A percentile compares a stretch with the other conserved stretches of the same genome.
phyloP scores from a whole-genome alignment of 176 grass and related monocot genomes.

The Pontederia crassipes region DNA sequence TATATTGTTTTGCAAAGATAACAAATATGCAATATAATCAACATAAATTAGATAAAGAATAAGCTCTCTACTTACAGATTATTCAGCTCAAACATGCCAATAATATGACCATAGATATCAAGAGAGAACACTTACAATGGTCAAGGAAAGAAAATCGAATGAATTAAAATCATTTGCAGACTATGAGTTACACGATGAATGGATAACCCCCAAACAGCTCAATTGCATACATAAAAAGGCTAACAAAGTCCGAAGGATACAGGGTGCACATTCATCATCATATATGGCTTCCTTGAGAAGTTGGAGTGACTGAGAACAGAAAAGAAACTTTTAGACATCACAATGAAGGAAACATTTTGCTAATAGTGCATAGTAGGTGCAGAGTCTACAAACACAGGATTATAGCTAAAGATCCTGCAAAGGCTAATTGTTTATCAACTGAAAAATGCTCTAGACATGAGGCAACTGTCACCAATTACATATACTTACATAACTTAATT shows the following conservation, averaged over 20 bases:
- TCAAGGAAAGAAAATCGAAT: slow-evolving; percentile 35
- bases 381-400: not conserved
- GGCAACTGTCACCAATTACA: no score
- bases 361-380: not conserved
- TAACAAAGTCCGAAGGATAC: slow-evolving; percentile 51
- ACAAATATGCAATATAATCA: slow-evolving; percentile 14
- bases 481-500: no score
- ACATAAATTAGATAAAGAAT: not conserved
- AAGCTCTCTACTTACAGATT: slow-evolving; percentile 66
- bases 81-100: slow-evolving; percentile 99
- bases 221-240: slow-evolving; percentile 11
- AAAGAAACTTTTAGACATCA: not conserved
- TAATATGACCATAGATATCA: slow-evolving; percentile 86
- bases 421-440: not conserved
- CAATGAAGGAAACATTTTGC: not conserved
- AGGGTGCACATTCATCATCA: slow-evolving; percentile 60
- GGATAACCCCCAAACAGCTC: not conserved
- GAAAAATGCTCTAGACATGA: not conserved
- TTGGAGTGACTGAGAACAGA: slow-evolving; percentile 60
- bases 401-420: not conserved
- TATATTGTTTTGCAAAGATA: no score
- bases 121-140: slow-evolving; percentile 77
- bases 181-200: slow-evolving; percentile 3
- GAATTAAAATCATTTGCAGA: not conserved
- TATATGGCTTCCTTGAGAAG: slow-evolving; percentile 93